Base-by-base conservation (phyloP, 2,329 filamentous ascomycete genomes). In the Podosphaera fusca region DNA sequence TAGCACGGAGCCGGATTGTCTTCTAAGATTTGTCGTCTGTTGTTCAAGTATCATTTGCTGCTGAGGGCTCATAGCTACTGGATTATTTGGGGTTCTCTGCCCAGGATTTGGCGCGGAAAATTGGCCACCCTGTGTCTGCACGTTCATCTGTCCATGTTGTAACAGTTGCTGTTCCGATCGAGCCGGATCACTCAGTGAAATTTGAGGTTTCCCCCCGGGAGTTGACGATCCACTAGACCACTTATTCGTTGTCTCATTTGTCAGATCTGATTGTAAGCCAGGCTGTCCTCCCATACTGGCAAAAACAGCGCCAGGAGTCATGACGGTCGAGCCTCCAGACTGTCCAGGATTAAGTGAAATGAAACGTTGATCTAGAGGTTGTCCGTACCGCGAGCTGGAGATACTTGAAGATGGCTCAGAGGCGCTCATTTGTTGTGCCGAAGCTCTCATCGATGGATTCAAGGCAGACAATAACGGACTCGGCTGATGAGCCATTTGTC, bases 381-480 rank as follows among this genome's bases (percentile, higher is more conserved):
- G 72, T 14, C 72, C 73, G 63, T 79, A 79, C 2, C 71, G 72
- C 2, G 71, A 67, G 55, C 70, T 72, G 53, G 74, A 74, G 4
- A 70, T 71, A 58, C 4, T 21, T 21, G 72, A 69, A 50, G 70
- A 70, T 50, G 65, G 62, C 12, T 67, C 66, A 7, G 61, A 40
- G 38, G 65, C 63, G 33, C 59, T 60, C 60, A 65, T 66, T 55
- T 64, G 62, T 47, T 66, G 64, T 35, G 62, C 60, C 47, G 64
- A 60, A 33, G 63, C 63, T 56, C 69, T 69, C 61, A 77, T 69
- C 2, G 78, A 76, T 1, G 77, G 73, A 59, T 79, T 80, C 49
- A 80, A 64, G 1, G 76, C 78, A n/a, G 61, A 57, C 75, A 81
- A 77, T 54, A 33, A 54, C 8, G 79, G 78, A 59, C 77, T 81